Base-by-base conservation (phyloP, 2,329 filamentous ascomycete genomes). In the Fusarium nodosum region DNA sequence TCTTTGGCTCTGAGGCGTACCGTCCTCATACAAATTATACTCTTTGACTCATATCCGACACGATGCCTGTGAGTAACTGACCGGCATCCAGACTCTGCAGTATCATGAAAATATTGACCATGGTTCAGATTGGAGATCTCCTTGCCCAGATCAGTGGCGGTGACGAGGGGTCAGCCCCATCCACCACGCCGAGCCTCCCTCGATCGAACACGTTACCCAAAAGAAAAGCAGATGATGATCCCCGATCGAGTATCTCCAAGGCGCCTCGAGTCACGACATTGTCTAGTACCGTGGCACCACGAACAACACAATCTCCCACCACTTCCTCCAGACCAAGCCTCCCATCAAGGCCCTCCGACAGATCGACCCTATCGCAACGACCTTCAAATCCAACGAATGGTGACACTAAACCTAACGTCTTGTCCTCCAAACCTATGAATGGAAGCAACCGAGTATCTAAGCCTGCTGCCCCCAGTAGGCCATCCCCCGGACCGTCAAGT, bases 91-190 rank as follows among this genome's bases (percentile, higher is more conserved):
- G 48, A 52, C 30, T 53, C 51, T 18, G 41, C 34, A 45, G 20
- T 42, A 54, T 62, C 62, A 59, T 39, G 55, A 52, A 72, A 70
- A 70, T 58, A 48, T 62, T 75, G 52, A 75, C 64, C 46, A 60
- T 69, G 58, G 38, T 44, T 36, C 50, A 79, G 78, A 79, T 79
- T 54, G 76, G 77, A 68, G 78, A 79, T 62, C 73, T 79, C 51
- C 71, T 79, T 34, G 88, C 87, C 69, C 85, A 88, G 75, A 90
- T 91, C 69, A 86, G 82, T 68, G 88, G 82, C 68, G 88, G 84
- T 66, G 82, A 84, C 53, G 82, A 84, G 54, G 67, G 64, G 75
- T 78, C 82, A 72, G 72, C 83, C 16, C 72, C 76, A 45, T 72
- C 74, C 51, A 60, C 80, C 44, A 70, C 79, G 18, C 72, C 79